Base-by-base conservation (phyloP, 2,329 filamentous ascomycete genomes). In the Neospermospora avenae region DNA sequence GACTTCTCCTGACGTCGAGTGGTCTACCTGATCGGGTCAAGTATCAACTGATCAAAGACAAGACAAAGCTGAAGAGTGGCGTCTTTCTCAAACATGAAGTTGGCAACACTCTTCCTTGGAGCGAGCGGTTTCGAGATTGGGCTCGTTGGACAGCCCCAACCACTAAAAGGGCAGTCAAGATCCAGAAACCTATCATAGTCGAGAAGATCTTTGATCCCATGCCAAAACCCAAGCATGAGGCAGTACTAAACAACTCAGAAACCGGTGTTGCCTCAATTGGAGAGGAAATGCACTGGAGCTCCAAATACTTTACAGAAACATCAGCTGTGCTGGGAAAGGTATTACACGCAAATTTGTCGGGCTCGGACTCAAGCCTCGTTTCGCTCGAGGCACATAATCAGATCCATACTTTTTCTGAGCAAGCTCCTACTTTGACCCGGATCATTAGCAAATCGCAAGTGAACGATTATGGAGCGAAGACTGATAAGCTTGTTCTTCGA, bases 51-150 rank as follows among this genome's bases (percentile, higher is more conserved):
- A 65, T 49, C 16, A 66, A 49, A 57, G 59, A 61, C n/a, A 59
- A 51, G 4, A 28, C 24, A 3, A 54, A 55, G 0, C 22, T 49
- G 18, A 53, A 52, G 8, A 31, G 58, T 11, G 67, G 64, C 18
- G 55, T 31, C 6, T 69, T 71, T 31, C 37, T 69, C 11, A 49
- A 58, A 28, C 66, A 67, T 56, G 51, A 59, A 48, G 37, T 57
- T 7, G n/a, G 41, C 11, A n/a, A 48, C 5, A 41, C 31, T 10
- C 60, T 73, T 42, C 54, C 65, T 16, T 73, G 72, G 72, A 65
- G 65, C 13, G 64, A 72, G 24, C 66, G 60, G 48, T 42, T 70
- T n/a, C 63, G 67, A 41, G 42, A 61, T 18, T 73, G 71, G 72
- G 58, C 59, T 25, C 61, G 72, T 60, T 72, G 67, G 65, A 66